phyloP scores from a whole-genome alignment of 2,329 filamentous ascomycete species.

The Aquanectria penicillioides region DNA sequence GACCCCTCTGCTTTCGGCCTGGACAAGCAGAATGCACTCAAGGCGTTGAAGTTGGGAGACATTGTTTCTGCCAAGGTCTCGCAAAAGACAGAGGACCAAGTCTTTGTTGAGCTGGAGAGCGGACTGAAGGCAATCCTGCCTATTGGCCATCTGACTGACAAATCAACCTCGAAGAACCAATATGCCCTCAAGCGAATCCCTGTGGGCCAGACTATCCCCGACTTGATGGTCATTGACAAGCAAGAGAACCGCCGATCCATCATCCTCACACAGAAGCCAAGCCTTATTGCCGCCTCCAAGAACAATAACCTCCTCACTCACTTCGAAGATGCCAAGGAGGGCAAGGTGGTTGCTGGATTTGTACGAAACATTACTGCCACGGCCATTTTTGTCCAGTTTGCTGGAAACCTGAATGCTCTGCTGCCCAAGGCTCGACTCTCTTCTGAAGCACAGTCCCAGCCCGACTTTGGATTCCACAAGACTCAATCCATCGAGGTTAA shows the following conservation, averaged over 20 bases:
- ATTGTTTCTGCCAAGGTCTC: slow-evolving; percentile 81
- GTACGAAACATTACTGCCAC: slow-evolving; percentile 85
- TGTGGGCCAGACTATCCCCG: slow-evolving; percentile 83
- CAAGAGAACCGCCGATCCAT: slow-evolving; percentile 80
- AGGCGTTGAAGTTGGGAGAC: slow-evolving; percentile 76
- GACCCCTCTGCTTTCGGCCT: slow-evolving; percentile 81
- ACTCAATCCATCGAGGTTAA: slow-evolving; percentile 79
- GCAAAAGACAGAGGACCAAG: slow-evolving; percentile 81
- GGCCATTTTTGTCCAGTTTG: slow-evolving; percentile 90
- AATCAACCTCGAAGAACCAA: slow-evolving; percentile 80
- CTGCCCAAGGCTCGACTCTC: slow-evolving; percentile 82
- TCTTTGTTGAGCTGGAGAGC: slow-evolving; percentile 80
- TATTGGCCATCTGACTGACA: slow-evolving; percentile 84
- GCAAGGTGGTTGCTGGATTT: slow-evolving; percentile 78
- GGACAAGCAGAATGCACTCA: slow-evolving; percentile 80
- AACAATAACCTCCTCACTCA: slow-evolving; percentile 75
- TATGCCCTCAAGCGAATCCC: slow-evolving; percentile 82
- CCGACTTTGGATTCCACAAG: slow-evolving; percentile 82
- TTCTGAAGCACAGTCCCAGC: slow-evolving; percentile 72
- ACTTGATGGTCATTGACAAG: slow-evolving; percentile 89
- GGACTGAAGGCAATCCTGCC: slow-evolving; percentile 82
- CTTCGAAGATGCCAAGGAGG: slow-evolving; percentile 77
- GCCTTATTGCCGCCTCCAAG: slow-evolving; percentile 79
- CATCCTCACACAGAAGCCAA: slow-evolving; percentile 83
- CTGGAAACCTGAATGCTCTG: slow-evolving; percentile 78